phyloP scores from a whole-genome alignment of 495 filamentous ascomycete genomes.

The Venustampulla echinocandica region DNA sequence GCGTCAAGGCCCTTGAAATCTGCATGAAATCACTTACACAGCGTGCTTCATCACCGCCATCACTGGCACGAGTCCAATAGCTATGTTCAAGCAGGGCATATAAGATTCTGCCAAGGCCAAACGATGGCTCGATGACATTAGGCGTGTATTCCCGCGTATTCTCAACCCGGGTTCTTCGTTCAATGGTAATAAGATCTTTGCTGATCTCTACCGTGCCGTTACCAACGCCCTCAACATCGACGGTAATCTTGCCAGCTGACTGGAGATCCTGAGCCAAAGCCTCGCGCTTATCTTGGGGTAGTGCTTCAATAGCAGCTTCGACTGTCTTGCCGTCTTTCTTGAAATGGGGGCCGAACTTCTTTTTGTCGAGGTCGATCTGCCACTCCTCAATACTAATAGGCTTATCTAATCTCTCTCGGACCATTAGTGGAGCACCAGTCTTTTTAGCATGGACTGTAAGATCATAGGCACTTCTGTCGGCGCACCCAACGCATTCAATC shows the following conservation, averaged over 20 bases:
- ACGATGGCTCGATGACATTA: constrained; percentile 65
- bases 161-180: constrained; percentile 43
- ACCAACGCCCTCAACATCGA: constrained; percentile 45
- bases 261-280: constrained; percentile 41
- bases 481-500: constrained; percentile 65
- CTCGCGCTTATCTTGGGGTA: constrained; percentile 48
- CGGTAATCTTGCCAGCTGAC: constrained; percentile 42
- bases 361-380: constrained; percentile 53
- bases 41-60: constrained; percentile 59
- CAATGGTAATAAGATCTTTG: constrained; percentile 48
- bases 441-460: constrained; percentile 54
- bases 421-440: constrained; percentile 49
- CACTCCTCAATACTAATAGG: constrained; percentile 52
- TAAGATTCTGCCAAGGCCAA: constrained; percentile 61
- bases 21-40: constrained; percentile 39
- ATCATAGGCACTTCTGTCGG: constrained; percentile 61
- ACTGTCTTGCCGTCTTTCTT: constrained; percentile 54
- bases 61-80: constrained; percentile 56
- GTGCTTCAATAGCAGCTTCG: constrained; percentile 46
- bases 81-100: constrained; percentile 56
- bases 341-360: constrained; percentile 56
- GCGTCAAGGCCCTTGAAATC: background rate
- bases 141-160: constrained; percentile 55
- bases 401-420: constrained; percentile 47
- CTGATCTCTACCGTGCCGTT: constrained; percentile 49